Evolutionary conservation across 768 basidiomycete species (phyloP).

Genomic region (Tricholomella constricta): DNA sequence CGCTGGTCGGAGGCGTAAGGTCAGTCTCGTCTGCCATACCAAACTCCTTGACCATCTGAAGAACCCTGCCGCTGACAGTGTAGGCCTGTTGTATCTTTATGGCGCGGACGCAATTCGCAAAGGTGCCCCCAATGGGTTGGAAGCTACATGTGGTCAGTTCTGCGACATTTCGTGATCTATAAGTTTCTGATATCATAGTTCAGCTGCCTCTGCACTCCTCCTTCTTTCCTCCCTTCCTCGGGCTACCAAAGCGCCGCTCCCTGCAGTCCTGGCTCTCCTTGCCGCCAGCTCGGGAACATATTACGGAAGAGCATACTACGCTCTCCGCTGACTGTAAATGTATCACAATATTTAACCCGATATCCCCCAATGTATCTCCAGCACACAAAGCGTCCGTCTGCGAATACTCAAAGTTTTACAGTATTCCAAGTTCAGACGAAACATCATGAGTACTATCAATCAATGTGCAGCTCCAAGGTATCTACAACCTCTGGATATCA

Average conservation of each 20-base stretch:
- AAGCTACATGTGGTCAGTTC: conserved; percentile 72
- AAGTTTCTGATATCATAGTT: neutral
- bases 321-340: conserved; percentile 27
- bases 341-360: neutral
- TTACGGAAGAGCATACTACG: conserved; percentile 64
- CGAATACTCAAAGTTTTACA: no score
- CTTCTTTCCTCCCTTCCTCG: conserved; percentile 76
- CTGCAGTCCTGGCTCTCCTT: conserved; percentile 60
- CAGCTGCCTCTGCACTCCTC: conserved; percentile 77
- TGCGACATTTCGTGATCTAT: neutral
- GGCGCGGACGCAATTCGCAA: conserved; percentile 76
- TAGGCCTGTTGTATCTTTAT: conserved; percentile 79
- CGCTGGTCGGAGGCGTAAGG: conserved; percentile 81
- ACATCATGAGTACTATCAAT: no score
- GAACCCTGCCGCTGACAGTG: conserved; percentile 40
- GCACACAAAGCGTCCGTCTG: no score
- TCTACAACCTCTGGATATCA: no score
- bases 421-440: no score
- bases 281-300: conserved; percentile 64
- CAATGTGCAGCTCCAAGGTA: no score
- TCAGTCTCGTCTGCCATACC: no score
- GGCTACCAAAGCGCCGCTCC: conserved; percentile 73
- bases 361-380: no score
- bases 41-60: no score
- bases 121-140: conserved; percentile 72